Conservation (phyloP, 2,329 filamentous ascomycete genomes). For the Colletotrichum liaoningense region DNA sequence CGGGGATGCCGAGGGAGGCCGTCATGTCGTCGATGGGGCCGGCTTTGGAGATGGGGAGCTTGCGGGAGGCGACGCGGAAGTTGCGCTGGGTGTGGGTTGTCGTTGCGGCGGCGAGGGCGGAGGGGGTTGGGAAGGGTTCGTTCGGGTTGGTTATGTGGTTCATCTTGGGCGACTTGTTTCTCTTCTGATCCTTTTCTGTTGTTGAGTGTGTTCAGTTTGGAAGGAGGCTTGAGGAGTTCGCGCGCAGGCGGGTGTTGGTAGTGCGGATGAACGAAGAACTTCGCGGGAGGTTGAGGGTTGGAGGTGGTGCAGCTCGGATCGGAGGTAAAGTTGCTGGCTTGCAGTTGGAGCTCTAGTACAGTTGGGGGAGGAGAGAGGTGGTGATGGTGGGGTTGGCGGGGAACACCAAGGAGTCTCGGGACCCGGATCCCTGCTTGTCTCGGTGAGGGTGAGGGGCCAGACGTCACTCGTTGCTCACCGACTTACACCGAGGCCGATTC, state of each 20-base stretch:
- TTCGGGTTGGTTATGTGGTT: slow-evolving; percentile 55
- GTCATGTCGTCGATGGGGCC: slow-evolving; percentile 90
- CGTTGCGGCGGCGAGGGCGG: slow-evolving; percentile 65
- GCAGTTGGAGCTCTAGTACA: slow-evolving; percentile 14
- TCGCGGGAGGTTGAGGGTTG: background rate
- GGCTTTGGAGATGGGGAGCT: slow-evolving; percentile 94
- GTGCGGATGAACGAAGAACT: background rate
- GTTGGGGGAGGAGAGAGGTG: background rate
- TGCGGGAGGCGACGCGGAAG: slow-evolving; percentile 84
- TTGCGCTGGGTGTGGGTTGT: slow-evolving; percentile 67
- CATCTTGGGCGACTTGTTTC: slow-evolving; percentile 41
- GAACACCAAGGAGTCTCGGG: slow-evolving; percentile 12
- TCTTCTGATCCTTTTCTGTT: background rate
- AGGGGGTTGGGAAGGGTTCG: slow-evolving; percentile 66
- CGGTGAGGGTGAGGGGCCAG: slow-evolving; percentile 8
- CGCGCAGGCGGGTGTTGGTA: background rate
- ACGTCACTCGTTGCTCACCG: slow-evolving; percentile 11
- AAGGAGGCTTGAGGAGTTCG: background rate
- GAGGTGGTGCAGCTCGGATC: slow-evolving; percentile 20
- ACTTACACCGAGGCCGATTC: background rate
- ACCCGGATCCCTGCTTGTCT: slow-evolving; percentile 19
- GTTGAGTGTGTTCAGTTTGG: background rate
- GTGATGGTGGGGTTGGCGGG: slow-evolving; percentile 35
- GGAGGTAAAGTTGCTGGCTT: slow-evolving; percentile 5
- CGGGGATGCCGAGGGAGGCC: slow-evolving; percentile 81